phyloP scores from a whole-genome alignment of 129 eudicot genomes.

The Artemisia tridentata region DNA sequence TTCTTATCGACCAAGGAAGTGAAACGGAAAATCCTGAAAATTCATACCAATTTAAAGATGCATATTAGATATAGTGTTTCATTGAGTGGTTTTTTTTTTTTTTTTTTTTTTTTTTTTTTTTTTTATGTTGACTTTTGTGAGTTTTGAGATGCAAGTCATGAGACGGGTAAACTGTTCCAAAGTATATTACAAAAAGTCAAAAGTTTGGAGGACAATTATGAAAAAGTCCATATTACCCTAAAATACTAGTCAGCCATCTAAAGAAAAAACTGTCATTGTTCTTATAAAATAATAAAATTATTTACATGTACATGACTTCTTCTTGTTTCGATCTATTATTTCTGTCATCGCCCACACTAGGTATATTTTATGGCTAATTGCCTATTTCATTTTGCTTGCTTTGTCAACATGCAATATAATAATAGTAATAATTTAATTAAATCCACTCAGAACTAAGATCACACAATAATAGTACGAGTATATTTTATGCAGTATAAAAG shows the following conservation, averaged over 20 bases:
- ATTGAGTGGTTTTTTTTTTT: too few species aligned
- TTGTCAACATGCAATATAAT: slow-evolving; percentile 19
- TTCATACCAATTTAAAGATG: not conserved
- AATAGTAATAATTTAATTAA: not conserved
- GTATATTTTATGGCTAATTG: not conserved
- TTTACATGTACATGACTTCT: slow-evolving; percentile 22
- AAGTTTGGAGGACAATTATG: slow-evolving; percentile 19
- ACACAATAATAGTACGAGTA: too few species aligned
- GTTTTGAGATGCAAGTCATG: slow-evolving; percentile 19
- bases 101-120: too few species aligned
- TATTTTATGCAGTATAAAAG: not conserved
- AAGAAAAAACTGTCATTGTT: slow-evolving; percentile 19
- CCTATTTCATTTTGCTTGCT: not conserved
- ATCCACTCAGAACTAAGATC: too few species aligned
- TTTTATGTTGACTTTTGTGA: slow-evolving; percentile 24
- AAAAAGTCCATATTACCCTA: slow-evolving; percentile 18
- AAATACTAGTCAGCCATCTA: slow-evolving; percentile 27
- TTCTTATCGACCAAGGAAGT: slow-evolving; percentile 76
- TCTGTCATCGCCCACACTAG: not conserved
- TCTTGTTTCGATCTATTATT: not conserved
- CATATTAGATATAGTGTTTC: not conserved
- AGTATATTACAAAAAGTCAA: slow-evolving; percentile 25
- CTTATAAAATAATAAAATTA: not conserved
- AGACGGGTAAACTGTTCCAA: slow-evolving; percentile 20
- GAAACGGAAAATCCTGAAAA: slow-evolving; percentile 66